Evolutionary conservation across 768 basidiomycete genomes (phyloP).

Genomic region (Coprinopsis sp.): DNA sequence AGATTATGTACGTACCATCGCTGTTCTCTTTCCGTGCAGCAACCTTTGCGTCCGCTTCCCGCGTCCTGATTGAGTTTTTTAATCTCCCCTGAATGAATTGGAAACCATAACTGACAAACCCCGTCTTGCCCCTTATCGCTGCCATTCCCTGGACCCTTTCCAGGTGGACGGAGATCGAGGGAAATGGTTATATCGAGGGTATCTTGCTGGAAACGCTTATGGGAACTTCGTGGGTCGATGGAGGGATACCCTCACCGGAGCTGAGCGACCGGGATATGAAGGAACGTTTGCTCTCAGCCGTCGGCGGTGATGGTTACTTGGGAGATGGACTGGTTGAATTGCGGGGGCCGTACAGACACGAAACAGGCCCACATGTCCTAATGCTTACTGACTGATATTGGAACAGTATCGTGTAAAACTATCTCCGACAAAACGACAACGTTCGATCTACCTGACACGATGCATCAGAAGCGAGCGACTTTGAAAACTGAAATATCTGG

Average conservation of each 20-base stretch:
- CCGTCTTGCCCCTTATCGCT: not conserved
- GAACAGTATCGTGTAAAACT: too few relatives aligned
- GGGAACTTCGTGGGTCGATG: conserved; percentile 80
- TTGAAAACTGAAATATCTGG: too few relatives aligned
- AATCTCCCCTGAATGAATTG: too few relatives aligned
- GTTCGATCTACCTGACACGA: too few relatives aligned
- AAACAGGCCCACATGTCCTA: too few relatives aligned
- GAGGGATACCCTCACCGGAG: conserved; percentile 75
- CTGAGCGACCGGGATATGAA: conserved; percentile 69
- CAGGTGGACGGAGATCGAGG: conserved; percentile 72
- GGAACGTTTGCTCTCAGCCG: conserved; percentile 79
- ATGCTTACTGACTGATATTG: too few relatives aligned
- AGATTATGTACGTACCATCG: conserved; percentile 60
- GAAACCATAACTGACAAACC: too few relatives aligned
- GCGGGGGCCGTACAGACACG: too few relatives aligned
- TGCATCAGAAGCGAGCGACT: too few relatives aligned
- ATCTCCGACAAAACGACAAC: too few relatives aligned
- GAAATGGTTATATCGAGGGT: conserved; percentile 83
- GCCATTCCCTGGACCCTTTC: not conserved
- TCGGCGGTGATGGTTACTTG: conserved; percentile 37
- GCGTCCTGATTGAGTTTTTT: too few relatives aligned
- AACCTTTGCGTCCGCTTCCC: not conserved
- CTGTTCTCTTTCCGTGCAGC: conserved; percentile 5
- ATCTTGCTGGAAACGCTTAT: conserved; percentile 63
- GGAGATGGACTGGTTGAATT: not conserved